Conservation (phyloP, 2,329 filamentous ascomycete genomes). For the Rosellinia necatrix region DNA sequence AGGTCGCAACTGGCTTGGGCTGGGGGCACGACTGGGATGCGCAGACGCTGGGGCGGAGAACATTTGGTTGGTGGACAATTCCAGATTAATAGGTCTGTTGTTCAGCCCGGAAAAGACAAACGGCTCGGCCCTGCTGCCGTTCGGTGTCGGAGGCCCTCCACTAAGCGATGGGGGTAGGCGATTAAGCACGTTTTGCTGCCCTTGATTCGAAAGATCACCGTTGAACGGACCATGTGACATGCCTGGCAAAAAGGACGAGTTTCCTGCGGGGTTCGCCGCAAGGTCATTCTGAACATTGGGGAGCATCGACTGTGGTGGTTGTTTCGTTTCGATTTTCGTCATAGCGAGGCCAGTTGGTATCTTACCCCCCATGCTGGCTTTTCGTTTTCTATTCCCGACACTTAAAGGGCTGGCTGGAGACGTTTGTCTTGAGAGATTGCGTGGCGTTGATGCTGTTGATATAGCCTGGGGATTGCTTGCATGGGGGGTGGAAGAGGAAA, state of each 20-base stretch:
- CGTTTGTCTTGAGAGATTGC: constrained; percentile 71
- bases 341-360: constrained; percentile 77
- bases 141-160: constrained; percentile 69
- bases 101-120: constrained; percentile 60
- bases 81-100: constrained; percentile 66
- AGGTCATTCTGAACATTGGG: constrained; percentile 38
- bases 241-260: constrained; percentile 60
- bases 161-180: constrained; percentile 49
- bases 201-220: constrained; percentile 42
- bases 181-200: constrained; percentile 33
- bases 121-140: constrained; percentile 56
- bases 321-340: constrained; percentile 75
- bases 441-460: constrained; percentile 51
- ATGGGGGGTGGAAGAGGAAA: constrained; percentile 35
- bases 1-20: constrained; percentile 62
- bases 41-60: constrained; percentile 74
- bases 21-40: constrained; percentile 78
- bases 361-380: constrained; percentile 71
- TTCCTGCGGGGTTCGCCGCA: constrained; percentile 44
- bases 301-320: constrained; percentile 45
- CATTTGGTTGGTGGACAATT: constrained; percentile 66
- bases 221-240: constrained; percentile 49
- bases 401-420: constrained; percentile 70
- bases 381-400: constrained; percentile 78
- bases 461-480: constrained; percentile 47